A percentile compares a stretch with the other conserved stretches of the same genome.
phyloP scores from a whole-genome alignment of 2,329 filamentous ascomycete species.

The Reticulascus tulasneorum region DNA sequence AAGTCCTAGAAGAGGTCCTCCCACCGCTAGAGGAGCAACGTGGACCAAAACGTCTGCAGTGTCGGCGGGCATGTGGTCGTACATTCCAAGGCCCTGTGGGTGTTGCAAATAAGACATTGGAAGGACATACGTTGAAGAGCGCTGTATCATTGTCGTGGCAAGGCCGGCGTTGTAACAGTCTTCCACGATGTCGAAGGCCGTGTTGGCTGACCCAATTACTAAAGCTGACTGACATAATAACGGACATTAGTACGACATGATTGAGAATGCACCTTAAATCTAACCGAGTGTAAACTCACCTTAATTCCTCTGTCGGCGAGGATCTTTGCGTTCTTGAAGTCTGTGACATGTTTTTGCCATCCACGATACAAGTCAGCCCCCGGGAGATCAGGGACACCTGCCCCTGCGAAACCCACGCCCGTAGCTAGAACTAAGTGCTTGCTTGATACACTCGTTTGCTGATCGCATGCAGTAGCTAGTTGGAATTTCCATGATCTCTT shows the following conservation, averaged over 20 bases:
- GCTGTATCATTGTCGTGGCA: constrained; percentile 28
- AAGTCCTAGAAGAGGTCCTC: constrained; percentile 3
- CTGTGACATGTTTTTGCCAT: too few species aligned
- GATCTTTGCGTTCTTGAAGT: constrained; percentile 16
- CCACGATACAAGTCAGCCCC: too few species aligned
- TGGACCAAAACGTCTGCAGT: constrained; percentile 17
- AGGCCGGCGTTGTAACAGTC: constrained; percentile 27
- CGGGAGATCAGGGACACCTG: constrained; percentile 18
- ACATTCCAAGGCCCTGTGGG: constrained; percentile 23
- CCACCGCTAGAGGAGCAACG: constrained; percentile 6
- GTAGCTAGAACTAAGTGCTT: constrained; percentile 24
- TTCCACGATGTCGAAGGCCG: constrained; percentile 34
- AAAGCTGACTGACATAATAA: constrained; percentile 21
- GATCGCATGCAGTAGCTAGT: constrained; percentile 12
- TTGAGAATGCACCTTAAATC: too few species aligned
- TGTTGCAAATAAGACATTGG: constrained; percentile 25
- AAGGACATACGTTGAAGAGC: constrained; percentile 30
- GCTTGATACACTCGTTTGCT: constrained; percentile 5
- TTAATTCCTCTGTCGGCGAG: too few species aligned
- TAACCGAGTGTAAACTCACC: too few species aligned
- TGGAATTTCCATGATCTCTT: constrained; percentile 21
- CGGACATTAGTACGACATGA: neutral
- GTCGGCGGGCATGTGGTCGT: constrained; percentile 19
- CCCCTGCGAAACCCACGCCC: constrained; percentile 18
- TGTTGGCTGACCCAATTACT: constrained; percentile 36